phyloP scores from a whole-genome alignment of 192 early-diverging fungal genomes.

The Ambispora gerdemannii region DNA sequence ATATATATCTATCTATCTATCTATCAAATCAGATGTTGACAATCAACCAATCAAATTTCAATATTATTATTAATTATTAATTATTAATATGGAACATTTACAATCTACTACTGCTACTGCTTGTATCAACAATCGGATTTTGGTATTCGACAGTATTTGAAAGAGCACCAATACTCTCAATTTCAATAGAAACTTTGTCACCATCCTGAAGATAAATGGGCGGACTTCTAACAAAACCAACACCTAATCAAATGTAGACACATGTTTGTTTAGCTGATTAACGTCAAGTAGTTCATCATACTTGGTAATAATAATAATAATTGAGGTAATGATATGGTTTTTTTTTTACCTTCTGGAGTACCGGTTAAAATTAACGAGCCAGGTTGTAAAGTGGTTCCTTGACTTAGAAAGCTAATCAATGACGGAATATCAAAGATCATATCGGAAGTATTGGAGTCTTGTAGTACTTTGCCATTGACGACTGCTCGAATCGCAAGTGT shows the following conservation, averaged over 20 bases:
- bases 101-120: too few species aligned
- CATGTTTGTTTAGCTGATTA: slow-evolving; percentile 11
- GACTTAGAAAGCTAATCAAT: slow-evolving; percentile 57
- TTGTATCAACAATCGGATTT: slow-evolving; percentile 9
- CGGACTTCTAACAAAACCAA: slow-evolving; percentile 50
- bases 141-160: slow-evolving; percentile 49
- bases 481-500: slow-evolving; percentile 41
- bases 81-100: too few species aligned
- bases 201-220: slow-evolving; percentile 54
- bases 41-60: too few species aligned
- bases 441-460: slow-evolving; percentile 49
- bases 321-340: not conserved
- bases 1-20: too few species aligned
- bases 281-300: slow-evolving; percentile 19
- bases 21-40: too few species aligned
- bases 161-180: slow-evolving; percentile 54
- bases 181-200: slow-evolving; percentile 46
- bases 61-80: too few species aligned
- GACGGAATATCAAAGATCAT: slow-evolving; percentile 56
- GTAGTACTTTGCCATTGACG: slow-evolving; percentile 41
- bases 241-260: slow-evolving; percentile 34
- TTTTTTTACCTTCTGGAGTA: slow-evolving; percentile 35
- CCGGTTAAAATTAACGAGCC: slow-evolving; percentile 56
- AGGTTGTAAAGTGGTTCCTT: slow-evolving; percentile 57
- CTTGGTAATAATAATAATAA: not conserved